A percentile compares a stretch with the other conserved stretches of the same genome.
Conservation (phyloP, 345 rosid genomes). For the Lenwebbia sp. region DNA sequence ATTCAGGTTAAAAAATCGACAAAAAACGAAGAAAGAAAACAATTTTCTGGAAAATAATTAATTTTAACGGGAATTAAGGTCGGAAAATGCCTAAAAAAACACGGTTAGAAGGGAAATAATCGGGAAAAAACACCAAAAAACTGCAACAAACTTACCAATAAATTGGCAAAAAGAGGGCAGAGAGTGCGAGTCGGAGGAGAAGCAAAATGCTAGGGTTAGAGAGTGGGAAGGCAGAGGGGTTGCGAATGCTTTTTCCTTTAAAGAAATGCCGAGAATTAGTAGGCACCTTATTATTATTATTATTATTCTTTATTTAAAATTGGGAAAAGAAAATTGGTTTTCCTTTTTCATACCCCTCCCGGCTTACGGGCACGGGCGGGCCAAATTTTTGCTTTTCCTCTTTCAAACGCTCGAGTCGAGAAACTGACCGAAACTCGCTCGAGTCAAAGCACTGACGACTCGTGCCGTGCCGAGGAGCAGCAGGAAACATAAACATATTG, state of each 20-base stretch:
- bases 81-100: not conserved
- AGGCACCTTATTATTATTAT: not conserved
- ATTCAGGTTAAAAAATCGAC: slow-evolving; percentile 4
- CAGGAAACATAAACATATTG: not conserved
- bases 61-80: not conserved
- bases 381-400: slow-evolving; percentile 8
- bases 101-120: not conserved
- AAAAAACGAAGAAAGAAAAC: not conserved
- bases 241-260: not conserved
- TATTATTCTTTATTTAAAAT: not conserved
- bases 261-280: not conserved
- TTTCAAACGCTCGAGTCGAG: not conserved
- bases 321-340: not conserved
- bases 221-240: not conserved
- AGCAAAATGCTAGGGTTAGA: slow-evolving; percentile 3
- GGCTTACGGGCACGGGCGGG: not conserved
- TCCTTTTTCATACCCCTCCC: not conserved
- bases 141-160: slow-evolving; percentile 19
- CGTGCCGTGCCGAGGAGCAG: not conserved
- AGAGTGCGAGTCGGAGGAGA: not conserved
- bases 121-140: not conserved
- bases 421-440: no score
- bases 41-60: not conserved
- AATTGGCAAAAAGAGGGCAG: not conserved
- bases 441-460: not conserved